Evolutionary conservation across 805 yeast species (phyloP), one percentile per base, ranked within the genome.

Genomic region (Metschnikowia drakensbergensis): DNA sequence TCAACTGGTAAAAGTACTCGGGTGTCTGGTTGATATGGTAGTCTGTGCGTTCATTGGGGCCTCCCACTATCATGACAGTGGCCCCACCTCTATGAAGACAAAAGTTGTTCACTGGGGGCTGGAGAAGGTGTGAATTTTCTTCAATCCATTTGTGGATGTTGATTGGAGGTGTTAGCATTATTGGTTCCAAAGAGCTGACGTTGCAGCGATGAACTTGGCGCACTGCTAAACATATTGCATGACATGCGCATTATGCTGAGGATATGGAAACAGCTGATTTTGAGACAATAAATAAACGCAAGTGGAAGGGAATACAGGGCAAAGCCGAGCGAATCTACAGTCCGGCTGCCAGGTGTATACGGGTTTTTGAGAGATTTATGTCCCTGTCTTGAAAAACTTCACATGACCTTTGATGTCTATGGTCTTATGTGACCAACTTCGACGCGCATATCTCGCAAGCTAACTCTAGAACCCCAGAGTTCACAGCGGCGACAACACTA

Each of bases 61-160:
- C 97, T 11, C 97, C 97, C 1, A 91, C 96, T 45, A 90, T 83
- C 97, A 91, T 91, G 33, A 90, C 89, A 0, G 97, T 90, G 64
- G 86, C 87, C 0, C 97, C 97, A 4, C 95, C 96, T 42, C 90
- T 75, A 66, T 91, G 96, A 28, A 91, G 79, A 61, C 97, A 89
- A 68, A 69, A 91, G 63, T 91, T 91, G 66, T 89, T 89, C 31
- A 91, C 96, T 1, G 97, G 97, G 1, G 97, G 97, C 64, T 87
- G 83, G 34, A 91, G 75, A 10, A 88, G 74, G 54, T 86, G 81
- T 23, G 75, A 72, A 65, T 91, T 88, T 59, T 87, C 95, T 35
- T 74, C 72, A 13, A 91, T 77, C 97, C 97, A 91, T 57, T 81
- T 80, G 28, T 81, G 78, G 56, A 91, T 77, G 63, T 90, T 85